Base-by-base conservation (phyloP, 2,329 filamentous ascomycete species). In the Lachnellula willkommii region DNA sequence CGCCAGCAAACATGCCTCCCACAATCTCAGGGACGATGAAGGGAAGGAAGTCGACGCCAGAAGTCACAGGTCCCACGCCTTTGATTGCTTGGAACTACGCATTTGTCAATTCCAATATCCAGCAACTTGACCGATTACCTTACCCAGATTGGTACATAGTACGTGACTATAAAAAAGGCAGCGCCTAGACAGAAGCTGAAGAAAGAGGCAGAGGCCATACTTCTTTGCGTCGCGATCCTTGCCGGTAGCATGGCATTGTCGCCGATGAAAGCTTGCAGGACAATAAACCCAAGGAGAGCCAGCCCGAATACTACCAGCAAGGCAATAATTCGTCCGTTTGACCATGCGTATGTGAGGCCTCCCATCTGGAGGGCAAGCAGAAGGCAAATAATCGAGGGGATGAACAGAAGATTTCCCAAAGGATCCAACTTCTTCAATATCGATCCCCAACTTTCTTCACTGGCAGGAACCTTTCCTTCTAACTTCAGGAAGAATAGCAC, bases 401-500 rank as follows among this genome's bases (percentile, higher is more conserved):
- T 65, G 32, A 74, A 65, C 8, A 72, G 61, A 0, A 62, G 53
- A 2, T 69, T 69, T 14, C 74, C 73, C 28, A 71, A 56, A 0
- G 71, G 54, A 52, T 75, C 73, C 24, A 74, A 57, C n/a, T n/a
- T n/a, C n/a, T n/a, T n/a, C n/a, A n/a, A n/a, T n/a, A n/a, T n/a
- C n/a, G 14, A 70, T 66, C 28, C 60, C 54, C 43, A 68, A 50
- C 45, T 65, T n/a, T 51, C 64, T 54, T 2, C 24, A n/a, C n/a
- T 20, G 14, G 65, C 50, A 11, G 61, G 63, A 60, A 47, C 65
- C n/a, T 37, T 63, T 63, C 7, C 71, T 69, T 36, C 69, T 69
- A 76, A 75, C 40, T 76, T 69, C 3, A 81, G 69, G 47, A 73
- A 68, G 4, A 75, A 69, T 12, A 76, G 62, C n/a, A 72, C 57